phyloP scores from a whole-genome alignment of 768 basidiomycete genomes.

The Pleurotus giganteus region DNA sequence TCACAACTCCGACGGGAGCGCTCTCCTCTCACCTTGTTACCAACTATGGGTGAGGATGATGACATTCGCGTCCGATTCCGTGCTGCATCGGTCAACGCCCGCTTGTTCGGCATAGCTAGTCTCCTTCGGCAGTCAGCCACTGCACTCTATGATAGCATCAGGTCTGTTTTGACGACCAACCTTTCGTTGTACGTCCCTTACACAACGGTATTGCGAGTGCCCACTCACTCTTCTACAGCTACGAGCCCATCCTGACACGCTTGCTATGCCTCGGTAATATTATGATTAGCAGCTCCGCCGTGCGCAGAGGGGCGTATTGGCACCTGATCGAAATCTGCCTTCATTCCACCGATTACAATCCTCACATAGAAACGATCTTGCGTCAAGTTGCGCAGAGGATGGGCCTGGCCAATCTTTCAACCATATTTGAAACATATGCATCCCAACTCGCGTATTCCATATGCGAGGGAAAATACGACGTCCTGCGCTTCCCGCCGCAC shows the following conservation, averaged over 20 bases:
- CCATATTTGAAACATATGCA: slow-evolving; percentile 77
- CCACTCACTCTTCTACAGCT: slow-evolving; percentile 35
- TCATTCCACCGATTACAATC: slow-evolving; percentile 33
- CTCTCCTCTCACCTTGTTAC: slow-evolving; percentile 47
- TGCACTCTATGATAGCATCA: slow-evolving; percentile 47
- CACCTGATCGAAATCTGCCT: slow-evolving; percentile 76
- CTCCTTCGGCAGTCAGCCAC: slow-evolving; percentile 26
- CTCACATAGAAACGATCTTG: slow-evolving; percentile 52
- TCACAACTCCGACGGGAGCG: slow-evolving; percentile 20
- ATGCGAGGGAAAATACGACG: slow-evolving; percentile 43
- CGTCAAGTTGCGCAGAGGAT: slow-evolving; percentile 61
- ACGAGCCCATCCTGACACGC: slow-evolving; percentile 74
- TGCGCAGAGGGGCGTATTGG: slow-evolving; percentile 84
- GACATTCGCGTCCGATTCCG: slow-evolving; percentile 88
- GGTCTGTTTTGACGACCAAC: slow-evolving; percentile 39
- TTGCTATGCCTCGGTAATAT: slow-evolving; percentile 71
- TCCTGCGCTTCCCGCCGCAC: slow-evolving; percentile 63
- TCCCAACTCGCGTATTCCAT: slow-evolving; percentile 74
- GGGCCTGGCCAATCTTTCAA: slow-evolving; percentile 56
- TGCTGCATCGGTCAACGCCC: slow-evolving; percentile 56
- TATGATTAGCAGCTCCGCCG: slow-evolving; percentile 73
- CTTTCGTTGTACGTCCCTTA: slow-evolving; percentile 44
- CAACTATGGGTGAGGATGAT: slow-evolving; percentile 55
- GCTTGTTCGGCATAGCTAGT: slow-evolving; percentile 52
- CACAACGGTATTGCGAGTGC: background rate